phyloP scores from a whole-genome alignment of 2,329 filamentous ascomycete species.

The Domatiomyces catenatus region DNA sequence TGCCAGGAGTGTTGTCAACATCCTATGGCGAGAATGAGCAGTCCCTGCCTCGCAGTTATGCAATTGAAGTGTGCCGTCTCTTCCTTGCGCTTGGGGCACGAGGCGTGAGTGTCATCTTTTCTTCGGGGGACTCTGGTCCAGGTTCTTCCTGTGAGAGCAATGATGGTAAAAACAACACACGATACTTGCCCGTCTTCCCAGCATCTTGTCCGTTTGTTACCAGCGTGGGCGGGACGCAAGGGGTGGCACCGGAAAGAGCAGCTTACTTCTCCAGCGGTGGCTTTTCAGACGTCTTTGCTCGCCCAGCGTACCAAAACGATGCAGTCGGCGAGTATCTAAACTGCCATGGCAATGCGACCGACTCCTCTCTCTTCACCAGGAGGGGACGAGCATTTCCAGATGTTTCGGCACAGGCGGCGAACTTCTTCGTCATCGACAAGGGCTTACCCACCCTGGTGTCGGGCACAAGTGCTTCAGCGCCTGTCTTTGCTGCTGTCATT shows the following conservation, averaged over 20 bases:
- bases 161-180: slow-evolving; percentile 37
- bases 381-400: slow-evolving; percentile 48
- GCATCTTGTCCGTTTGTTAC: slow-evolving; percentile 49
- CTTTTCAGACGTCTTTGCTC: slow-evolving; percentile 35
- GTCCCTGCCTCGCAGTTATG: slow-evolving; percentile 44
- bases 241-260: slow-evolving; percentile 37
- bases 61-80: slow-evolving; percentile 44
- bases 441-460: slow-evolving; percentile 11
- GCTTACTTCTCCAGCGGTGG: slow-evolving; percentile 37
- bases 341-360: slow-evolving; percentile 26
- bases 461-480: slow-evolving; percentile 30
- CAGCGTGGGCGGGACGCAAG: slow-evolving; percentile 43
- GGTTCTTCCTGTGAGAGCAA: slow-evolving; percentile 40
- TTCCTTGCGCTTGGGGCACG: slow-evolving; percentile 51
- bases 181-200: slow-evolving; percentile 41
- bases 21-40: slow-evolving; percentile 57
- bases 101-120: slow-evolving; percentile 51
- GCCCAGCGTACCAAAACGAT: slow-evolving; percentile 32
- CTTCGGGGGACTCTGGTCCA: slow-evolving; percentile 48
- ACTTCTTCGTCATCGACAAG: slow-evolving; percentile 27
- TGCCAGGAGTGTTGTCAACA: slow-evolving; percentile 51
- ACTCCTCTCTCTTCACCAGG: slow-evolving; percentile 31
- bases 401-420: slow-evolving; percentile 40
- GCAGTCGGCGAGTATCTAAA: slow-evolving; percentile 32
- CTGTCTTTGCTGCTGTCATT: slow-evolving; percentile 48